A percentile compares a stretch with the other conserved stretches of the same genome.
phyloP scores from a whole-genome alignment of 768 basidiomycete species.

The Hericium erinaceus region DNA sequence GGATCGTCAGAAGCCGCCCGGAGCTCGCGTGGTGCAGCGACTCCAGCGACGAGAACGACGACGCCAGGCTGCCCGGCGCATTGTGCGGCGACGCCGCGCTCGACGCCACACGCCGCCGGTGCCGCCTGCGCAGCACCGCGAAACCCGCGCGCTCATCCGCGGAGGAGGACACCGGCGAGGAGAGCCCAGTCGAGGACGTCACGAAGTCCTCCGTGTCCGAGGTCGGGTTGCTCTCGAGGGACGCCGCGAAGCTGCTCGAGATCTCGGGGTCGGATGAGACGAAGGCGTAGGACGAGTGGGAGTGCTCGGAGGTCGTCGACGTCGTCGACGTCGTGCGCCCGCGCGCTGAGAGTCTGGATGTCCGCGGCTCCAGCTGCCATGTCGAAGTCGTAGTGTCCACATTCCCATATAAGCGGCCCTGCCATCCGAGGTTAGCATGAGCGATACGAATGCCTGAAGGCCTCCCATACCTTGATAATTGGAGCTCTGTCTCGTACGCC shows the following conservation, averaged over 20 bases:
- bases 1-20: conserved; percentile 66
- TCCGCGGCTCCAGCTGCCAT: conserved; percentile 75
- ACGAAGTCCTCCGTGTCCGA: conserved; percentile 64
- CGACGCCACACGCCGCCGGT: conserved; percentile 23
- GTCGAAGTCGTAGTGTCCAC: conserved; percentile 58
- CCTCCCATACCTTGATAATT: conserved; percentile 53
- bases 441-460: not conserved
- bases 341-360: conserved; percentile 42
- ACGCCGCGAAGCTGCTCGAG: conserved; percentile 77
- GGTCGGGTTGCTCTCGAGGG: conserved; percentile 61
- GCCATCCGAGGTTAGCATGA: not conserved
- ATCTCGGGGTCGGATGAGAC: conserved; percentile 73
- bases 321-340: conserved; percentile 70
- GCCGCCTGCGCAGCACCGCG: conserved; percentile 9
- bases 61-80: conserved; percentile 45
- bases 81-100: conserved; percentile 41
- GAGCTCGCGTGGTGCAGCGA: conserved; percentile 48
- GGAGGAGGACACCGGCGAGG: conserved; percentile 49
- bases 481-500: conserved; percentile 63
- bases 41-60: conserved; percentile 75
- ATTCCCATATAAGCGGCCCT: conserved; percentile 69
- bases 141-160: conserved; percentile 30
- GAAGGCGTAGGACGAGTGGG: conserved; percentile 73
- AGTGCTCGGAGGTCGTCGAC: conserved; percentile 51
- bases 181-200: conserved; percentile 44